Evolutionary conservation across 495 filamentous ascomycete species (phyloP).

Genomic region (Neurospora sp.): DNA sequence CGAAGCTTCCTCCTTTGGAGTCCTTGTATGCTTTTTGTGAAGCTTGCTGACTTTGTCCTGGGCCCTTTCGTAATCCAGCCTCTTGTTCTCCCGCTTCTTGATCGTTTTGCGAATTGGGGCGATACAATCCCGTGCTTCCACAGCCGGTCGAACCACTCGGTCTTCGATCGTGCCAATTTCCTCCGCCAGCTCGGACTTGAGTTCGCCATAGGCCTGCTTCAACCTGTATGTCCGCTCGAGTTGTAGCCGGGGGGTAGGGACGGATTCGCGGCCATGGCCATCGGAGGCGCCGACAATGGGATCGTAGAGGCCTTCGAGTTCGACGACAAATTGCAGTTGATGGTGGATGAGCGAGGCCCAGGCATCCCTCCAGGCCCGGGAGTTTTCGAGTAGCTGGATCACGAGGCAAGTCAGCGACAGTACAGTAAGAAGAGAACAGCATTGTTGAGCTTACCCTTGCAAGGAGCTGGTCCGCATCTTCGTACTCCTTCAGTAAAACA

Average conservation of each 20-base stretch:
- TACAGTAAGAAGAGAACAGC: not conserved
- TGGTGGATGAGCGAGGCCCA: conserved; percentile 67
- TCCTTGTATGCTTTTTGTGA: conserved; percentile 59
- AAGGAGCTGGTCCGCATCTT: conserved; percentile 72
- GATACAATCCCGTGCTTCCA: conserved; percentile 59
- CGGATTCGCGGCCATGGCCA: conserved; percentile 40
- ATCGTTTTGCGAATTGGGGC: conserved; percentile 79
- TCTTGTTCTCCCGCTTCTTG: conserved; percentile 83
- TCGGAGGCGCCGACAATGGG: conserved; percentile 59
- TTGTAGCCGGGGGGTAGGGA: conserved; percentile 54
- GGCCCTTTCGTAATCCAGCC: conserved; percentile 80
- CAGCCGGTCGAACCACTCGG: conserved; percentile 62
- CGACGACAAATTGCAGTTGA: conserved; percentile 58
- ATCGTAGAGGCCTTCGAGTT: conserved; percentile 72
- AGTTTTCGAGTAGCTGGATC: conserved; percentile 66
- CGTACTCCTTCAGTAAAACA: conserved; percentile 69
- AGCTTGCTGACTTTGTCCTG: conserved; percentile 63
- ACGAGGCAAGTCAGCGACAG: conserved; percentile 3
- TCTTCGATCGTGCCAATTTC: conserved; percentile 67
- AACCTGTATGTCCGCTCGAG: conserved; percentile 59
- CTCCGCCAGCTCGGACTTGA: conserved; percentile 62
- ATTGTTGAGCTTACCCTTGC: conserved; percentile 44
- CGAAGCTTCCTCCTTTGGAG: conserved; percentile 66
- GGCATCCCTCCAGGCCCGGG: conserved; percentile 73
- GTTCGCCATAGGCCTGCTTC: conserved; percentile 59